Evolutionary conservation across 306 rosid genomes (phyloP), one percentile per base, ranked within the genome.

Genomic region (Parietaria judaica): DNA sequence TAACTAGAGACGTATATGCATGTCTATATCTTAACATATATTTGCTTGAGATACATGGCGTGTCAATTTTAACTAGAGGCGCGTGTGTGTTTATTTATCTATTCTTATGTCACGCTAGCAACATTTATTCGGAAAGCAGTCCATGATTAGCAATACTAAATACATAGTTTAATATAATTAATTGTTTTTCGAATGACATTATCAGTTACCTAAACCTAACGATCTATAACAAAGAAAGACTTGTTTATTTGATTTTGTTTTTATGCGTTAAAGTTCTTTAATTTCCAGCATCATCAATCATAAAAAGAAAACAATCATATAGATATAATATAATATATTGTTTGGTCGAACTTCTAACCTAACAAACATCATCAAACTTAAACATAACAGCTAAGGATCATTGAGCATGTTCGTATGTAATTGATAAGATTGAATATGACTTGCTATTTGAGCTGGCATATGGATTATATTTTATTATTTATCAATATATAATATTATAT

Each of bases 291-390:
- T 41, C 9, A 5, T 41, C 7, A 41, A 41, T 5, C 45, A 5
- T 8, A 41, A 41, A 41, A 41, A 49, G 15, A 49, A 34, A 62
- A 10, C 14, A 16, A 44, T 23, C 13, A 46, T 7, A 46, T 46
- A 46, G 3, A 46, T 46, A 49, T 10, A 49, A 49, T 4, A 49
- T 49, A 49, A 31, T 41, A 11, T 38, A 12, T 54, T 1, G 14
- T 16, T 45, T 43, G 64, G 46, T 60, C 31, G 36, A 38, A 15
- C 4, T 11, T 61, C 14, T 61, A 36, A 46, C 55, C 66, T 48
- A 48, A 46, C 66, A 58, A 23, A 62, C 36, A 23, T 34, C 54
- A 62, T 37, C 66, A 49, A 35, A 48, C 14, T 46, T 31, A 43
- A 7, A 46, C 51, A 14, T 45, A 17, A 60, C 65, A 60, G 51